Conservation (phyloP, 1,139 yeast genomes). For the Taiozyma sp. region DNA sequence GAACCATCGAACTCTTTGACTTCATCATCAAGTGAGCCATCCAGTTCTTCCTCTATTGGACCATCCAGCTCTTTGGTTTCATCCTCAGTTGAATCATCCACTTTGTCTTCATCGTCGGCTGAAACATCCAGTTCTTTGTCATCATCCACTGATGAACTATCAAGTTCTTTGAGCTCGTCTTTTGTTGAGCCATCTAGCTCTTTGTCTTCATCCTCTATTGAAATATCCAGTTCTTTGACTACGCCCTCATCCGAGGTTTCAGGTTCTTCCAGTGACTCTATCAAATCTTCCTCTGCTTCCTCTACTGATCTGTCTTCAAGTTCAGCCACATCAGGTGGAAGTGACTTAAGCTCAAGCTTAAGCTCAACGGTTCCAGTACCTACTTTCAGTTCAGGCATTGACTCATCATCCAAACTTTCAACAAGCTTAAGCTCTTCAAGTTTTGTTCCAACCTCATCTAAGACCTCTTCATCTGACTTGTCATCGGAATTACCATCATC, state of each 20-base stretch:
- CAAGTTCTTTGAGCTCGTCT: too few relatives aligned
- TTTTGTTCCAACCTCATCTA: not conserved
- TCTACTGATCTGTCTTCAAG: not conserved
- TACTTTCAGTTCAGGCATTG: too few relatives aligned
- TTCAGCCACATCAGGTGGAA: not conserved
- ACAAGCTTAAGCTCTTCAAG: not conserved
- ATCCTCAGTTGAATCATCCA: too few relatives aligned
- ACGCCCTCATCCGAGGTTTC: not conserved
- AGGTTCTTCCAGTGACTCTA: not conserved
- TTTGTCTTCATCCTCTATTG: too few relatives aligned
- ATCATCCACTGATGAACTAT: too few relatives aligned
- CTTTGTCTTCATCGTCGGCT: too few relatives aligned
- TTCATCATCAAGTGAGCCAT: not conserved
- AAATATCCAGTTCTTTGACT: not conserved
- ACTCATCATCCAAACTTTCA: not conserved
- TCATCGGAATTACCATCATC: not conserved
- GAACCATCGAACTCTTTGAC: not conserved
- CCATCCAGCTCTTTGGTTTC: too few relatives aligned
- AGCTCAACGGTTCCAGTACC: too few relatives aligned
- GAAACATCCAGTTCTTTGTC: too few relatives aligned
- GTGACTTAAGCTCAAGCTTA: not conserved
- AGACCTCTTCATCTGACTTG: not conserved
- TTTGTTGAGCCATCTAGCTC: too few relatives aligned
- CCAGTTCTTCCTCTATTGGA: too few relatives aligned
- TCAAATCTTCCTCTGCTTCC: not conserved